These are phyloP conservation scores for Gossypioides kirkii DNA, from an alignment of 345 rosid genomes.

Conservation along the genomic window DNA sequence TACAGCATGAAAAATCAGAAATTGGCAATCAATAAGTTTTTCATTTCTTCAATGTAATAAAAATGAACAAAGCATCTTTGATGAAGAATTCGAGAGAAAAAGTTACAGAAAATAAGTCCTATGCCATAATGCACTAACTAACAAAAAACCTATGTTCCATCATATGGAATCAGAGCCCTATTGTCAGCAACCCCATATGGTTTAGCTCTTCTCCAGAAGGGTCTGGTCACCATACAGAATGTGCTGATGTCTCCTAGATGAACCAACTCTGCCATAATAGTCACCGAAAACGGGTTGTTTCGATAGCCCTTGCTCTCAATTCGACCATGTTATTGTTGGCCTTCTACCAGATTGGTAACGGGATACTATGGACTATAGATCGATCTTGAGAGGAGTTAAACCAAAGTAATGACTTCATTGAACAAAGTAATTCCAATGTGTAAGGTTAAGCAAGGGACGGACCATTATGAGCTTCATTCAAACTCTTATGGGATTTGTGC, in stretches of 20 bases:
- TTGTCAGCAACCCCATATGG: neutral
- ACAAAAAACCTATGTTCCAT: neutral
- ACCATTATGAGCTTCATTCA: constrained; percentile 39
- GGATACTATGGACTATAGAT: neutral
- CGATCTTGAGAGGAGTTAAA: neutral
- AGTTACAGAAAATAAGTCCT: neutral
- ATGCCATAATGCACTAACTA: neutral
- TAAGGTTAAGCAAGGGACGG: constrained; percentile 1
- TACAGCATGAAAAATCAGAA: no score
- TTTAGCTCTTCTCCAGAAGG: neutral
- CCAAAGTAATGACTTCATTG: neutral
- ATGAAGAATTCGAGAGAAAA: neutral
- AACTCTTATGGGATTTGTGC: constrained; percentile 67
- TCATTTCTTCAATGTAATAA: neutral
- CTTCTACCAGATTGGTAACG: neutral
- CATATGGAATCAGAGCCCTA: neutral
- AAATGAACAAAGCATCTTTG: neutral
- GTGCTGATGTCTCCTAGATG: neutral
- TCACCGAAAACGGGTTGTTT: neutral
- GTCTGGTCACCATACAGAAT: neutral
- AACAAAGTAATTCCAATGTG: neutral
- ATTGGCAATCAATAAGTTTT: no score
- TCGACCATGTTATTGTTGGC: neutral
- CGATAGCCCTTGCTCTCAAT: neutral
- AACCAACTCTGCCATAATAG: neutral